Conservation (phyloP, 208 protist species). For the Balamuthia mandrillaris region DNA sequence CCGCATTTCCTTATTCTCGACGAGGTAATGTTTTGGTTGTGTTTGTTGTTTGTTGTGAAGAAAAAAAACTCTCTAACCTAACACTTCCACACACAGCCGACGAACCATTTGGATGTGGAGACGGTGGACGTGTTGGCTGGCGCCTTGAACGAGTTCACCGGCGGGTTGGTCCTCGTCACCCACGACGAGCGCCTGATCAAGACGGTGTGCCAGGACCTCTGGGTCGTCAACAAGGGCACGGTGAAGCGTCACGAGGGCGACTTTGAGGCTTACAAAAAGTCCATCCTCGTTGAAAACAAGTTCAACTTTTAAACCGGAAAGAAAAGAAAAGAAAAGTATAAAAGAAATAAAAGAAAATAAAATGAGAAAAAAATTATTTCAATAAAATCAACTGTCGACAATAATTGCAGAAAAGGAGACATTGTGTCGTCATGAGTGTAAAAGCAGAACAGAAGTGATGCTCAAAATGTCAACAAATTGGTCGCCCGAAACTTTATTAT, state of each 20-base stretch:
- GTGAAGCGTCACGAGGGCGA: constrained; percentile 56
- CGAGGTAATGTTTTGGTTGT: constrained; percentile 1
- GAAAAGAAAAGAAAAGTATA: neutral
- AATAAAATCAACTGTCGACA: neutral
- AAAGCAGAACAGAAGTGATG: neutral
- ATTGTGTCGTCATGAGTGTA: neutral
- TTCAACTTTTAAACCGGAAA: neutral
- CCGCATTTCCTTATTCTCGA: constrained; percentile 72
- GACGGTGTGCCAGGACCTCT: constrained; percentile 78
- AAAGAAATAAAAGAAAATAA: neutral
- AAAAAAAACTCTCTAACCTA: neutral
- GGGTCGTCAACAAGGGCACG: constrained; percentile 80
- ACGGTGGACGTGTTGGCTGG: constrained; percentile 82
- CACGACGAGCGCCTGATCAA: constrained; percentile 78
- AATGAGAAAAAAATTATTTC: neutral
- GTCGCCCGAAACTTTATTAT: neutral
- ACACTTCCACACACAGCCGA: constrained; percentile 80
- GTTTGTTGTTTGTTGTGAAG: neutral
- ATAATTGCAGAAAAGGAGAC: neutral
- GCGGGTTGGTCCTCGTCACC: constrained; percentile 91
- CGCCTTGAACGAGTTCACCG: constrained; percentile 73
- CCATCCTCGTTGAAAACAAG: constrained; percentile 4
- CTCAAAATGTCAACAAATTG: neutral
- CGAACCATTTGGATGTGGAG: constrained; percentile 95
- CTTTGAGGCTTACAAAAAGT: constrained; percentile 61